These are phyloP conservation scores for Fraxinus cuspidata DNA, from an alignment of 257 asterid genomes.

Conservation along the genomic window DNA sequence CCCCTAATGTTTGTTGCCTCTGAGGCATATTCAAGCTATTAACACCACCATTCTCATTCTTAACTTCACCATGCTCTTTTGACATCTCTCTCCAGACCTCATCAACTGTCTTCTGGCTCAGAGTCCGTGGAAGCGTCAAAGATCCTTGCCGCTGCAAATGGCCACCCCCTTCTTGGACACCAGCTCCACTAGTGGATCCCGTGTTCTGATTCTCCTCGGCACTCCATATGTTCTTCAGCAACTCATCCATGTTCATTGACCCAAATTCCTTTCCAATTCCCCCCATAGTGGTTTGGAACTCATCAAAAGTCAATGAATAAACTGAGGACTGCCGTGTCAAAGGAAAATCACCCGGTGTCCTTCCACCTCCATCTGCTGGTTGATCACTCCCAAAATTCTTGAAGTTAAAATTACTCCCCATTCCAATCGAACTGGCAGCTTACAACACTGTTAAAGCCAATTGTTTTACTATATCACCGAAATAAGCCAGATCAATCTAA, in stretches of 20 bases:
- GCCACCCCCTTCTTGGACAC: slow-evolving; percentile 41
- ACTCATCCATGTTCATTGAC: slow-evolving; percentile 99
- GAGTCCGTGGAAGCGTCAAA: slow-evolving; percentile 74
- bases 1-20: slow-evolving; percentile 77
- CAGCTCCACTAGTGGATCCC: slow-evolving; percentile 34
- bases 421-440: slow-evolving; percentile 28
- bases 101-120: slow-evolving; percentile 92
- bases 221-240: slow-evolving; percentile 85
- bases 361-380: slow-evolving; percentile 46
- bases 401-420: slow-evolving; percentile 75
- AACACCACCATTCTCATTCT: slow-evolving; percentile 32
- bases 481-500: slow-evolving; percentile 22
- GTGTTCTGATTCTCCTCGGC: slow-evolving; percentile 84
- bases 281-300: slow-evolving; percentile 72
- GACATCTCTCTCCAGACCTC: slow-evolving; percentile 94
- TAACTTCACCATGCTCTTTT: slow-evolving; percentile 47
- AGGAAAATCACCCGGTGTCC: slow-evolving; percentile 39
- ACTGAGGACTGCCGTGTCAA: slow-evolving; percentile 72
- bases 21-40: slow-evolving; percentile 49
- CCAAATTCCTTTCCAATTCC: slow-evolving; percentile 77
- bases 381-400: slow-evolving; percentile 57
- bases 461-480: slow-evolving; percentile 29
- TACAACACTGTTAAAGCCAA: slow-evolving; percentile 23
- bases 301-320: slow-evolving; percentile 86
- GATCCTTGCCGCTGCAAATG: slow-evolving; percentile 84